Evolutionary conservation across 2,329 filamentous ascomycete genomes (phyloP).

Genomic region (Alternaria arborescens): DNA sequence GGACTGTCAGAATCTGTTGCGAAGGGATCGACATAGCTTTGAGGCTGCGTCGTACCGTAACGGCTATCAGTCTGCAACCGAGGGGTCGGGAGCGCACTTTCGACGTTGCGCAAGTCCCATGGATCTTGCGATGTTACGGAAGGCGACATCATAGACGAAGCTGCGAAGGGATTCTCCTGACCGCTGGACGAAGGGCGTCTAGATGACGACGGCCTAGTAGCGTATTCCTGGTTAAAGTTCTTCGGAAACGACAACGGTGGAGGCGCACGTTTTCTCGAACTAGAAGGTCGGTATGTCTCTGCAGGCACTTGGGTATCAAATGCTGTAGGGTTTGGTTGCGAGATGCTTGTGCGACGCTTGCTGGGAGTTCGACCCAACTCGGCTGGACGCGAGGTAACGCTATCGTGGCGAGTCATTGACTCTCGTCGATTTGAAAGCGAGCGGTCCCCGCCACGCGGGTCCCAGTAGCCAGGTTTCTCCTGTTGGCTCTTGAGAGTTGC

Average conservation of each 20-base stretch:
- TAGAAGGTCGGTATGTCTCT: constrained; percentile 26
- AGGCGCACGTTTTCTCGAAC: constrained; percentile 26
- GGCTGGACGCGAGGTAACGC: constrained; percentile 28
- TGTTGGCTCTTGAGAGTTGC: constrained; percentile 32
- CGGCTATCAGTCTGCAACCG: constrained; percentile 1
- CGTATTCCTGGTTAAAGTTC: constrained; percentile 23
- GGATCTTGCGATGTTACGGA: constrained; percentile 26
- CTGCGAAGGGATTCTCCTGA: constrained; percentile 32
- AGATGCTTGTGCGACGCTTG: constrained; percentile 33
- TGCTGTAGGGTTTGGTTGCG: constrained; percentile 31
- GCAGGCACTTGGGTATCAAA: constrained; percentile 20
- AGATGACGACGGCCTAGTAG: constrained; percentile 31
- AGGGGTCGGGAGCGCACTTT: constrained; percentile 27
- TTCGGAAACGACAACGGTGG: constrained; percentile 30
- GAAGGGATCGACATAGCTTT: constrained; percentile 28
- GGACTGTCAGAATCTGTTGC: constrained; percentile 19
- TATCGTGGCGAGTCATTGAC: constrained; percentile 33
- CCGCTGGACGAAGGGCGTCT: constrained; percentile 30
- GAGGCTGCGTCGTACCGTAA: constrained; percentile 16
- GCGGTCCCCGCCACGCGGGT: constrained; percentile 30
- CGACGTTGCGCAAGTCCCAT: constrained; percentile 37
- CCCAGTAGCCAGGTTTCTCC: constrained; percentile 33
- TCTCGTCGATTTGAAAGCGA: constrained; percentile 22
- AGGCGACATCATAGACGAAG: constrained; percentile 14
- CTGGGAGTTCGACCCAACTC: constrained; percentile 27